Percentiles rank a stretch among this genome's conserved stretches.
Conservation (phyloP, 768 basidiomycete genomes). For the Kwoniella sp. region DNA sequence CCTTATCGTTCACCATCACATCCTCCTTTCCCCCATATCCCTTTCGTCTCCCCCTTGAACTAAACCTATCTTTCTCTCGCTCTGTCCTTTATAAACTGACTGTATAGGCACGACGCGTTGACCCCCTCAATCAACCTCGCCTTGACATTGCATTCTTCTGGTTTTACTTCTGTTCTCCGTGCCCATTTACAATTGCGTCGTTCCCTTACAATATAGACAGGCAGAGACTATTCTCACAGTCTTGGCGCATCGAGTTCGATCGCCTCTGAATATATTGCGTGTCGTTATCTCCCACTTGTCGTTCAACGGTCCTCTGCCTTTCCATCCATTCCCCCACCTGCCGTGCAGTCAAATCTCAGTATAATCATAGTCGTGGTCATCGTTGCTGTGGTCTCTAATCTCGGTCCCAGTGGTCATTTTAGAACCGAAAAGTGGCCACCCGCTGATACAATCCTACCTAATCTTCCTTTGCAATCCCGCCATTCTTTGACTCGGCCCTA, state of each 20-base stretch:
- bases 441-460: constrained; percentile 1
- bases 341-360: constrained; percentile 9
- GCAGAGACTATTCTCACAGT: not conserved
- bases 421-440: not conserved
- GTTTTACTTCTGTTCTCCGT: not conserved
- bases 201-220: not conserved
- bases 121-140: not conserved
- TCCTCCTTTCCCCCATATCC: not conserved
- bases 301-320: constrained; percentile 1
- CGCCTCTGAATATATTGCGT: not conserved
- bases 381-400: not conserved
- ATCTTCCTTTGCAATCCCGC: not conserved
- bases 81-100: constrained; percentile 2
- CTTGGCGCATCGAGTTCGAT: not conserved
- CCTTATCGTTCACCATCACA: not conserved
- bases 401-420: not conserved
- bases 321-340: constrained; percentile 3
- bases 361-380: not conserved
- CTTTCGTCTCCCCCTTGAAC: constrained; percentile 11
- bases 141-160: constrained; percentile 1
- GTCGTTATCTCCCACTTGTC: not conserved
- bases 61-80: not conserved
- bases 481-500: not conserved
- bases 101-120: constrained; percentile 10
- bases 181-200: not conserved